phyloP scores from a whole-genome alignment of 78 protist species.

The Protostelium mycophagum region DNA sequence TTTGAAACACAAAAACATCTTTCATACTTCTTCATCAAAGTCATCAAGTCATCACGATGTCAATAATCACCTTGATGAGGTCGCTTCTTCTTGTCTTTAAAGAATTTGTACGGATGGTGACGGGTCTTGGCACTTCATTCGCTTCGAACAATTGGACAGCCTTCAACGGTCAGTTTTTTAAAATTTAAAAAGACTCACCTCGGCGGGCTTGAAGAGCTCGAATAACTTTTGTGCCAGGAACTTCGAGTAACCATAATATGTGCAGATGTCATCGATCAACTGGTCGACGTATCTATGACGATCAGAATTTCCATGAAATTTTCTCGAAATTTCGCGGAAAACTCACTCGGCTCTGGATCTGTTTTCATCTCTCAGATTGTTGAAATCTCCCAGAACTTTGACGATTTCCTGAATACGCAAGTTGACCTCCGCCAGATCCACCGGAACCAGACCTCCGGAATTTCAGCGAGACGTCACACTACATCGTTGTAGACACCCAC shows the following conservation, averaged over 20 bases:
- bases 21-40: no score
- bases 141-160: conserved; percentile 87
- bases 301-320: no score
- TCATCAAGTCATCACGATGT: no score
- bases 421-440: conserved; percentile 44
- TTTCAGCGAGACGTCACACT: neutral
- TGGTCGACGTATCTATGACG: conserved; percentile 51
- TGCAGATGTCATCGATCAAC: conserved; percentile 72
- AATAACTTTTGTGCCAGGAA: conserved; percentile 73
- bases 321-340: conserved; percentile 54
- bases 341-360: conserved; percentile 26
- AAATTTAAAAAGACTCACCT: conserved; percentile 25
- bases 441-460: neutral
- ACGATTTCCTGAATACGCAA: conserved; percentile 55
- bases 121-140: conserved; percentile 91
- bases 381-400: conserved; percentile 27
- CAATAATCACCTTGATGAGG: conserved; percentile 72
- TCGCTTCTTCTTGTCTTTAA: conserved; percentile 86
- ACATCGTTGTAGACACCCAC: neutral
- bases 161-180: neutral
- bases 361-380: conserved; percentile 9
- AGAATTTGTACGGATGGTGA: conserved; percentile 96
- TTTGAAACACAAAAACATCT: no score
- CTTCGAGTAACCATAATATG: conserved; percentile 75
- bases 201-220: conserved; percentile 74